Percentiles rank a stretch among this genome's conserved stretches.
These are phyloP conservation scores for Rubus idaeus DNA, from an alignment of 306 rosid species.

Conservation along the genomic window DNA sequence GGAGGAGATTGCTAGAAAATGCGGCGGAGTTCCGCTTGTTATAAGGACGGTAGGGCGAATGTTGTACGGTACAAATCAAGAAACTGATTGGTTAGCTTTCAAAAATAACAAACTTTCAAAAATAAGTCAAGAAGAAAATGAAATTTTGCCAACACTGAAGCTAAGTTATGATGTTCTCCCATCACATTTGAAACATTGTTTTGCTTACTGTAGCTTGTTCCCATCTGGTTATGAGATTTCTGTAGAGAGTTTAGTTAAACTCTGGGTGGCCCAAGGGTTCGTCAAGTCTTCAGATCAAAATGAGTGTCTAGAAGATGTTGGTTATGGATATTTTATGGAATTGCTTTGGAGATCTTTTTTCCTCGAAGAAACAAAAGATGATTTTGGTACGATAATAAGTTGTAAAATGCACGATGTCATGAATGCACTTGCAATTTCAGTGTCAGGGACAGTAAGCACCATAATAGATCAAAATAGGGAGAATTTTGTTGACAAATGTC, in stretches of 20 bases:
- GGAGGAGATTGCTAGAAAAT: slow-evolving; percentile 26
- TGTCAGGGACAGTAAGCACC: slow-evolving; percentile 3
- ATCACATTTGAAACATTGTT: slow-evolving; percentile 5
- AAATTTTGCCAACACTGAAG: background rate
- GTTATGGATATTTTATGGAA: slow-evolving; percentile 35
- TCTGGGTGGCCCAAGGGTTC: slow-evolving; percentile 13
- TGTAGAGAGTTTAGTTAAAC: background rate
- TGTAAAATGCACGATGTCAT: slow-evolving; percentile 34
- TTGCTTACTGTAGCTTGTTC: background rate
- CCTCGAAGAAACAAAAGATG: slow-evolving; percentile 5
- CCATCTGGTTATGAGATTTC: background rate
- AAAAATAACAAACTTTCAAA: background rate
- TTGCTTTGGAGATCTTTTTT: slow-evolving; percentile 35
- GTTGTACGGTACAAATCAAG: background rate
- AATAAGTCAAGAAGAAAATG: background rate
- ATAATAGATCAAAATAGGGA: background rate
- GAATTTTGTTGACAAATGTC: background rate
- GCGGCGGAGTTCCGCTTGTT: slow-evolving; percentile 8
- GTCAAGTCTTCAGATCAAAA: background rate
- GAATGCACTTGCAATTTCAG: slow-evolving; percentile 34
- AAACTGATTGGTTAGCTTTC: background rate
- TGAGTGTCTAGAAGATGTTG: background rate
- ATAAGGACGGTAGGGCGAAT: slow-evolving; percentile 1
- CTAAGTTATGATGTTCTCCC: background rate
- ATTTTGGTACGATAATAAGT: background rate